Base-by-base conservation (phyloP, 2,329 filamentous ascomycete genomes). In the Colletotrichum acutatum region DNA sequence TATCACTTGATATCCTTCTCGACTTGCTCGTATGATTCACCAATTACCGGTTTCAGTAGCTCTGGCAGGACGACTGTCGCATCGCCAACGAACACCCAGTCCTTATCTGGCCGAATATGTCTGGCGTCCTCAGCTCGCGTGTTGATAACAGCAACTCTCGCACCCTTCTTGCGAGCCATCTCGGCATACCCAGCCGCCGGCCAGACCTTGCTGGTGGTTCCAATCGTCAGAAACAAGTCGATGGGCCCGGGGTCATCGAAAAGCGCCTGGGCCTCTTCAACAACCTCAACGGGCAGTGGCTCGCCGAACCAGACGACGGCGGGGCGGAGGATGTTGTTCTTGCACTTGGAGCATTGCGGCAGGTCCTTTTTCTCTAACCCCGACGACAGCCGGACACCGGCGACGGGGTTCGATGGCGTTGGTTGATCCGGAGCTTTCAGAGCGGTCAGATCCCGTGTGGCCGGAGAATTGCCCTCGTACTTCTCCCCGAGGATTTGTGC, bases 231-330 rank as follows among this genome's bases (percentile, higher is more conserved):
- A 62, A 92, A 92, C 56, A 93, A 81, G 76, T 93, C 91, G 52
- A 93, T 86, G 12, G 79, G 79, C 1, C 82, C 78, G 0, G 81
- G 79, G 0, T 81, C 75, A 0, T 79, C 74, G 54, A 93, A 84
- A 81, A 87, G 92, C 0, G 83, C 77, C 46, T 92, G 85, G 5
- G 91, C 85, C 12, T 83, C 81, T 0, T 82, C 68, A 1, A 92
- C 76, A 2, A 89, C 87, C 14, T 87, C 79, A 4, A 76, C 73
- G 0, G 90, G 89, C 3, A 93, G 82, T 12, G 79, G 67, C 78
- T 93, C 91, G 37, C 89, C 89, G 76, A 93, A 93, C 91, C 91
- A 93, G 4, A 93, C 90, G 0, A 93, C 91, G 9, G 89, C 90
- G 0, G 91, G 91, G 6, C 91, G 87, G 5, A 93, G 85, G 8